Conservation (phyloP, 2,329 filamentous ascomycete genomes). For the Dactylellina drechsleri region DNA sequence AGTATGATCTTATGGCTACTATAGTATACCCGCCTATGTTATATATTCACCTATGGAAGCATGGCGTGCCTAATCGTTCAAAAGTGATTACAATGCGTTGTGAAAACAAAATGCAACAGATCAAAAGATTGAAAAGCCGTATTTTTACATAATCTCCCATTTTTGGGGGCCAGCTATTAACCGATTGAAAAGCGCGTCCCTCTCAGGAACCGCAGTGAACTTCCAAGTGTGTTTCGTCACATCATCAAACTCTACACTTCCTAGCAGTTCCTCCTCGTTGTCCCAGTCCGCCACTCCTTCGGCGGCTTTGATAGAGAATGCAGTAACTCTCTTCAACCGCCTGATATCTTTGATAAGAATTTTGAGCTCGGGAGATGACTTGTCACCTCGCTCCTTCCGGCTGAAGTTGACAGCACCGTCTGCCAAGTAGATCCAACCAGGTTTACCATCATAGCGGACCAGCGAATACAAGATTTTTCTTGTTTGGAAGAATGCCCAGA, state of each 20-base stretch:
- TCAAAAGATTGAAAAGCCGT: no score
- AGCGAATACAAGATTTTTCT: slow-evolving; percentile 63
- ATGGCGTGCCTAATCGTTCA: no score
- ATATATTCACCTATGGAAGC: no score
- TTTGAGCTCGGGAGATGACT: slow-evolving; percentile 82
- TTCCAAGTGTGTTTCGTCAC: slow-evolving; percentile 63
- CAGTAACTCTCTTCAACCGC: slow-evolving; percentile 1
- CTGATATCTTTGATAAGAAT: slow-evolving; percentile 60
- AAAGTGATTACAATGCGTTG: no score
- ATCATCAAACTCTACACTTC: slow-evolving; percentile 73
- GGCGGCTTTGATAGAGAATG: slow-evolving; percentile 71
- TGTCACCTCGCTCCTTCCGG: slow-evolving; percentile 76
- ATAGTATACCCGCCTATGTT: no score
- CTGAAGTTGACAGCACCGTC: slow-evolving; percentile 74
- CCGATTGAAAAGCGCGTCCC: slow-evolving; percentile 84
- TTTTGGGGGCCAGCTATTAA: slow-evolving; percentile 79
- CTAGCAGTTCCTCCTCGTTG: slow-evolving; percentile 75
- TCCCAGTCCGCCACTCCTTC: slow-evolving; percentile 85
- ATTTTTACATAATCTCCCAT: slow-evolving; percentile 70
- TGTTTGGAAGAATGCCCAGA: slow-evolving; percentile 72
- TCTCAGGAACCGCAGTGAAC: slow-evolving; percentile 75
- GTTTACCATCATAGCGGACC: slow-evolving; percentile 77
- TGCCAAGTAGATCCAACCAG: slow-evolving; percentile 76
- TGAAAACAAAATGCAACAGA: no score
- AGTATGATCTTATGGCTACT: no score